Percentiles rank a stretch among this genome's conserved stretches.
These are phyloP conservation scores for Aspergillus arachidicola DNA, from an alignment of 2,329 filamentous ascomycete species.

Conservation along the genomic window DNA sequence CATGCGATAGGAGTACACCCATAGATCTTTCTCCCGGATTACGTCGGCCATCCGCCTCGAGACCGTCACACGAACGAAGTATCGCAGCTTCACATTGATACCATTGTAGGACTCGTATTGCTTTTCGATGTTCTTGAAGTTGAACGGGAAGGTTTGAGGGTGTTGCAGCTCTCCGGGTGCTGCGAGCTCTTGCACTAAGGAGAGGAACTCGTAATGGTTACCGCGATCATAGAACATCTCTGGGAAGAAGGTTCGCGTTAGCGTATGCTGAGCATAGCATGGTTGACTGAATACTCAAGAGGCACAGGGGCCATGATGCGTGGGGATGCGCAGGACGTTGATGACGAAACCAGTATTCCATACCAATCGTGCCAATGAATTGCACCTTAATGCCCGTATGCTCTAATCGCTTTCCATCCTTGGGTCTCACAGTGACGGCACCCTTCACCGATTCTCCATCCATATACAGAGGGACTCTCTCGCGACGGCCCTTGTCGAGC, in stretches of 20 bases:
- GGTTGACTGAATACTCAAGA: neutral
- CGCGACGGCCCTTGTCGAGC: constrained; percentile 95
- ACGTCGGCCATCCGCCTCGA: constrained; percentile 97
- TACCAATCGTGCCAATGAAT: constrained; percentile 98
- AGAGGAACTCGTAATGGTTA: constrained; percentile 99
- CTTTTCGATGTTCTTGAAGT: constrained; percentile 99
- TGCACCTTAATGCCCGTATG: constrained; percentile 99
- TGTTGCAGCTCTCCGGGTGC: constrained; percentile 97
- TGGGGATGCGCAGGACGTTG: neutral
- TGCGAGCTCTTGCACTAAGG: constrained; percentile 92
- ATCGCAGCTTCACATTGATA: constrained; percentile 98
- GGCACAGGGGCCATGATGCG: neutral
- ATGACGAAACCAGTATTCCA: constrained; percentile 21
- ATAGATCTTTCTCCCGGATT: constrained; percentile 97
- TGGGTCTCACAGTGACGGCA: constrained; percentile 89
- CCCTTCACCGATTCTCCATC: constrained; percentile 98
- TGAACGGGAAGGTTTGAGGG: constrained; percentile 98
- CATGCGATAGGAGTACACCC: constrained; percentile 98
- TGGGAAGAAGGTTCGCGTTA: constrained; percentile 42
- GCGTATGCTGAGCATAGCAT: neutral
- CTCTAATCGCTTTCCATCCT: constrained; percentile 96
- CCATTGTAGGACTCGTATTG: constrained; percentile 99
- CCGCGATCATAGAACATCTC: constrained; percentile 99
- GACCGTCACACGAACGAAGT: constrained; percentile 96
- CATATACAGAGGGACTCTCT: constrained; percentile 96